Evolutionary conservation across 164 flowering plant genomes (phyloP).

Genomic region (Nymphaea colorata): DNA sequence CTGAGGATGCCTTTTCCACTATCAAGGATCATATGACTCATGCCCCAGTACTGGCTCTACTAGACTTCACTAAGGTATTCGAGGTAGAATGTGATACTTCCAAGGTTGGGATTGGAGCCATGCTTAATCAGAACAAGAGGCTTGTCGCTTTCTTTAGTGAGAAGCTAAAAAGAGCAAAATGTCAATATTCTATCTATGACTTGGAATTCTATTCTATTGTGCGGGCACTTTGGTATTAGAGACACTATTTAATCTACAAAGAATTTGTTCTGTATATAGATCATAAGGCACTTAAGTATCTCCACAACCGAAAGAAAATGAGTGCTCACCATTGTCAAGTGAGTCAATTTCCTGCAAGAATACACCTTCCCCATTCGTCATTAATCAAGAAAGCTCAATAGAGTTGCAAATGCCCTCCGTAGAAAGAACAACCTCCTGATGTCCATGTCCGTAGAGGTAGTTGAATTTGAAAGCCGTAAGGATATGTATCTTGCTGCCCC

Average conservation of each 20-base stretch:
- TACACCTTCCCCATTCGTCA: not conserved
- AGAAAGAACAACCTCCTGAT: not conserved
- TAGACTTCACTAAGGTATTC: not conserved
- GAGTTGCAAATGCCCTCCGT: not conserved
- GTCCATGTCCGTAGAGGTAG: not conserved
- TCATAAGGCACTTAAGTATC: not conserved
- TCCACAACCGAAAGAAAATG: not conserved
- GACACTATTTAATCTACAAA: not conserved
- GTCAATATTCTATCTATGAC: not conserved
- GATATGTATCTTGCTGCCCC: not conserved
- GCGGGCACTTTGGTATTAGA: not conserved
- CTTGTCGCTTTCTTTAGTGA: not conserved
- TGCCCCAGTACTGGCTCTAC: not conserved
- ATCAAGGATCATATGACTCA: not conserved
- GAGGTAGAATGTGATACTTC: not conserved
- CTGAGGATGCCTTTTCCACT: not conserved
- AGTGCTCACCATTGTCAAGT: not conserved
- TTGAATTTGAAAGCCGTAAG: not conserved
- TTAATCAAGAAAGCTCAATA: not conserved
- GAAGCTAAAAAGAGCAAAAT: not conserved
- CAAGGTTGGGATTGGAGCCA: not conserved
- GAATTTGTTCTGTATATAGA: not conserved
- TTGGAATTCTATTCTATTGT: not conserved
- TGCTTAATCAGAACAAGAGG: not conserved
- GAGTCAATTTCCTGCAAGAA: not conserved